Base-by-base conservation (phyloP, 176 grass and related monocot species). In the Dactylis glomerata region DNA sequence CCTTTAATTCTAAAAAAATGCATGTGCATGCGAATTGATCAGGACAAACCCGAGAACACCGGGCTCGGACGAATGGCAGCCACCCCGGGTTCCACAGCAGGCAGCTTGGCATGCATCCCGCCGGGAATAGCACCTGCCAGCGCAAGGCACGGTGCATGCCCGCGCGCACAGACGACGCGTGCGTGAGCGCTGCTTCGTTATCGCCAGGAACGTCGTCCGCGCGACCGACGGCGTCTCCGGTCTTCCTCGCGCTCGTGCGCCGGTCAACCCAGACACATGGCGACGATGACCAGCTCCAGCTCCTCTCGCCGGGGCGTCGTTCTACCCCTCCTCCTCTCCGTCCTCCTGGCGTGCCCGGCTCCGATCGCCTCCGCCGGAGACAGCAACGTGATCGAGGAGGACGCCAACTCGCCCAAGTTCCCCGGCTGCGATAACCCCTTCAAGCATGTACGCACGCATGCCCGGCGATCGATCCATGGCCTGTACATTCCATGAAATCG, bases 391-490 rank as follows among this genome's bases (percentile, higher is more conserved):
- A 80, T 86, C 78, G 82, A 83, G 51, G 85, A 92, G 15, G 87
- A 87, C 31, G 33, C n/a, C 17, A 17, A 2, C 13, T 82, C 87
- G 70, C 84, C 91, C 85, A 92, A 79, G 74, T 90, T 92, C 66
- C 89, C 89, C 69, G 89, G 85, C 67, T 97, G 94, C 88, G 82
- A 76, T 28, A 94, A 90, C 56, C 47, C 86, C 26, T 92, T 90
- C 50, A 86, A 91, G 50, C 86, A 90, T 85, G 93, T 94, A 65
- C 3, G 22, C 15, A 2, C 23, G 50, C 50, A 37, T 33, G 7
- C 66, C 31, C 22, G 14, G 19, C 45, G 46, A 37, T 9, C 62
- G 37, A 62, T 75, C 72, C 3, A 8, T 1, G 59, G 13, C 27
- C 59, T 63, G 59, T 8, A 1, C 41, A 20, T 24, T 47, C 42